Conservation (phyloP, 371 early-diverging fungal genomes). For the Mortierella sp. region DNA sequence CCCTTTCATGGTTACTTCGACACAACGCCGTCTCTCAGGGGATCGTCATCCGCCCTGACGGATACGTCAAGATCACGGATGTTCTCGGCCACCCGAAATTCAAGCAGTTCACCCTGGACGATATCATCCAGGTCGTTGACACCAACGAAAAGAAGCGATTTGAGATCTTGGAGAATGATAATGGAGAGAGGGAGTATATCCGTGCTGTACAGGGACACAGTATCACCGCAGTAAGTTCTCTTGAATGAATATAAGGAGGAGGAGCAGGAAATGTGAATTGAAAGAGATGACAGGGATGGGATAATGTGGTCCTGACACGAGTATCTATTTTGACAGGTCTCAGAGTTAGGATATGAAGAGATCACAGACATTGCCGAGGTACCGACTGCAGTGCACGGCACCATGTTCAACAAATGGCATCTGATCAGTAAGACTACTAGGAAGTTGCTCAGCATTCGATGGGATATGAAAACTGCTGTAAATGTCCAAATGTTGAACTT, state of each 20-base stretch:
- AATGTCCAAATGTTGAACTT: background rate
- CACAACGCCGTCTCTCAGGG: conserved; percentile 89
- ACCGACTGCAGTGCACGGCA: conserved; percentile 87
- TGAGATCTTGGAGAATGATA: conserved; percentile 59
- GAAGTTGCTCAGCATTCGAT: background rate
- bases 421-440: conserved; percentile 62
- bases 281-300: background rate
- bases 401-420: conserved; percentile 69
- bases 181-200: conserved; percentile 62
- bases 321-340: conserved; percentile 34
- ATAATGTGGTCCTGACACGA: background rate
- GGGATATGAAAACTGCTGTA: too few relatives aligned
- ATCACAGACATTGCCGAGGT: conserved; percentile 63
- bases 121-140: conserved; percentile 74
- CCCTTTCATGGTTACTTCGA: conserved; percentile 83
- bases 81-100: conserved; percentile 72
- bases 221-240: conserved; percentile 52
- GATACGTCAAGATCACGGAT: conserved; percentile 76
- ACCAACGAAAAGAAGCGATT: conserved; percentile 88
- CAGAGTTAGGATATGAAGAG: conserved; percentile 67
- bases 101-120: conserved; percentile 62
- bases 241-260: background rate
- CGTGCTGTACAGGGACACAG: conserved; percentile 93
- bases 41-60: conserved; percentile 77
- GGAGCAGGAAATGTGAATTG: background rate